Evolutionary conservation across 2,329 filamentous ascomycete species (phyloP), one percentile per base, ranked within the genome.

Genomic region (Alternaria arbusti): DNA sequence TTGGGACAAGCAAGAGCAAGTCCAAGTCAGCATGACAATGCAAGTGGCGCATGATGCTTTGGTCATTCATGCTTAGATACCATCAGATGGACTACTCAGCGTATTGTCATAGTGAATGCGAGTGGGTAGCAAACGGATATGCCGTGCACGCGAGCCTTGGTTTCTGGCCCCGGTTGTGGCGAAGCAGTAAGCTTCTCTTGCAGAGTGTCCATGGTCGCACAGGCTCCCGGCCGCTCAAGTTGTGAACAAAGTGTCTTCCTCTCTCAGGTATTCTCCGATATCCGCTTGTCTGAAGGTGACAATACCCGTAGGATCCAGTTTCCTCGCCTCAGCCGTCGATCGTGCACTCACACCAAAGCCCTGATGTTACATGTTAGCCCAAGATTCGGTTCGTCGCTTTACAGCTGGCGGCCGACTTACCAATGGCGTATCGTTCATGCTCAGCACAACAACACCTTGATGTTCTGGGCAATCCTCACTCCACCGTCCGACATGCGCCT

Each of bases 261-360:
- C 95, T 77, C 96, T 89, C 76, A 99, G 84, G 78, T 97, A 99
- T 83, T 98, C 95, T 73, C 96, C 96, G 71, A 92, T 91, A 83
- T 99, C 96, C 1, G 93, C 92, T 83, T 99, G 96, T 69, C 95
- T 87, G 82, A 97, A 98, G 59, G 91, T 91, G 10, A 93, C 91
- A 65, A 97, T 91, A 11, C 91, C 93, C 0, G 96, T 99, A 0
- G 96, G 96, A 68, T 97, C 96, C 72, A 97, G 80, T 70, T 93
- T 87, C 75, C 93, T 86, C 25, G 92, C 90, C 80, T 97, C 94
- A 17, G 91, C 89, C 6, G 93, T 96, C 67, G 91, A 93, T 77
- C 93, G 86, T n/a, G 94, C 92, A 44, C 93, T 97, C 56, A 97
- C 90, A 49, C 95, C 95, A 78, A 97, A 99, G 15, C 96, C 96